phyloP scores from a whole-genome alignment of 208 protist species.

The Crithidia acanthocephali region DNA sequence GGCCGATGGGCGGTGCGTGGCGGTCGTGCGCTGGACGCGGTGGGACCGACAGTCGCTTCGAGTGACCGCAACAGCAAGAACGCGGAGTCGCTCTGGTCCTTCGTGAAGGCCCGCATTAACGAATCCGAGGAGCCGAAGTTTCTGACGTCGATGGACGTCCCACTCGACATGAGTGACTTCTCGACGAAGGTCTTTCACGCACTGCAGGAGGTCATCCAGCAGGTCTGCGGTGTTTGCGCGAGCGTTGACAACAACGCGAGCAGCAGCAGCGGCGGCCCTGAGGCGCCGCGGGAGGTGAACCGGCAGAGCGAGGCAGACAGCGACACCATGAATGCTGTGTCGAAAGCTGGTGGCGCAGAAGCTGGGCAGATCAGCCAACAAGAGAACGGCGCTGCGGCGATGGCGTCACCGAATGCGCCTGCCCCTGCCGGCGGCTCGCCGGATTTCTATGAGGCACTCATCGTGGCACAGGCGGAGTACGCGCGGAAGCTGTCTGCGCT shows the following conservation, averaged over 20 bases:
- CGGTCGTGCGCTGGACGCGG: constrained; percentile 19
- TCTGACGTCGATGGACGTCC: constrained; percentile 59
- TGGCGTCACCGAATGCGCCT: background rate
- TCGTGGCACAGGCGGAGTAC: constrained; percentile 32
- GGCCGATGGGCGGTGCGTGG: constrained; percentile 28
- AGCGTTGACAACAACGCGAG: constrained; percentile 1
- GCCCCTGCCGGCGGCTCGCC: background rate
- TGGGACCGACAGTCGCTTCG: background rate
- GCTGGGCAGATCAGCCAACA: no score
- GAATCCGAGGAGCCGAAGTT: constrained; percentile 20
- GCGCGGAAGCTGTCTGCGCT: constrained; percentile 52
- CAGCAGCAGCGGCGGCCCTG: background rate
- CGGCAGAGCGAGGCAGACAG: background rate
- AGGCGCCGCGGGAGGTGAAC: background rate
- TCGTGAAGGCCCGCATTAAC: constrained; percentile 25
- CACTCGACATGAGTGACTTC: constrained; percentile 81
- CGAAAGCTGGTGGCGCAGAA: no score
- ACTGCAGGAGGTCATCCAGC: constrained; percentile 51
- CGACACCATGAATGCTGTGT: no score
- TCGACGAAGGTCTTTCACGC: constrained; percentile 56
- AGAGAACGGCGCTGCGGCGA: background rate
- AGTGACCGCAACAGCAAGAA: background rate
- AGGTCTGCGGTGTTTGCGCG: constrained; percentile 39
- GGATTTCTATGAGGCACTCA: constrained; percentile 15
- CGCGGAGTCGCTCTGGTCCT: constrained; percentile 26